phyloP scores from a whole-genome alignment of 139 green algal species.

The Pedinophyceae sp. region DNA sequence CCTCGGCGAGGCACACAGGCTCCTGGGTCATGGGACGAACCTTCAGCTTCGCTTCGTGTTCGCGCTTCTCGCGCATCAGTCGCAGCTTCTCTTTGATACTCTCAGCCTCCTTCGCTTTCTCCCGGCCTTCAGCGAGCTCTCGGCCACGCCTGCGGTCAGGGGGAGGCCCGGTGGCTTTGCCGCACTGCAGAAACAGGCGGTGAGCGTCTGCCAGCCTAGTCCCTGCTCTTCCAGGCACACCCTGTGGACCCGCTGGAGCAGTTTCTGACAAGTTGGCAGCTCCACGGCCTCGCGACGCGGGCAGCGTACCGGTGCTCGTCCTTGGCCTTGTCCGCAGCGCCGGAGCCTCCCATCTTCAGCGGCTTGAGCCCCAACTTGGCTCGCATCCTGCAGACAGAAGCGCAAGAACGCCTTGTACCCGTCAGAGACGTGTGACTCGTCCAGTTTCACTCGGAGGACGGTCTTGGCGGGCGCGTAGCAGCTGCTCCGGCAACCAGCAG shows the following conservation, averaged over 20 bases:
- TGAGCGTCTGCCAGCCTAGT: not conserved
- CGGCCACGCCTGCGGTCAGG: no score
- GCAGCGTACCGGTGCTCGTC: conserved; percentile 8
- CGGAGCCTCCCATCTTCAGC: conserved; percentile 17
- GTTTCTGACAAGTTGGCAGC: not conserved
- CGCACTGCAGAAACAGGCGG: no score
- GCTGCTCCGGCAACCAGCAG: not conserved
- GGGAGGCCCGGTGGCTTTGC: no score
- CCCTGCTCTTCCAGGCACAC: not conserved
- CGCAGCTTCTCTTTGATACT: conserved; percentile 23
- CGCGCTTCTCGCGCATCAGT: no score
- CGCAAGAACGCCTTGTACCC: no score
- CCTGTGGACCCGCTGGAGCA: not conserved
- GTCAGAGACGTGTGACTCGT: no score
- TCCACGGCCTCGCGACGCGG: not conserved
- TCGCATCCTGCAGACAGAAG: conserved; percentile 46
- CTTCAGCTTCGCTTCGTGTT: no score
- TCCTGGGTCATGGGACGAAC: no score
- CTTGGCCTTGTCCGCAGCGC: conserved; percentile 6
- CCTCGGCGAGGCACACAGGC: no score
- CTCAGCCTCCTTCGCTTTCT: conserved; percentile 20
- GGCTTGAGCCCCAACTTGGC: conserved; percentile 52
- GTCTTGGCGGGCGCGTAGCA: not conserved
- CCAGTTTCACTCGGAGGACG: no score
- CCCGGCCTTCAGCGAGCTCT: no score